These are phyloP conservation scores for Calonectria hawksworthii DNA, from an alignment of 2,329 filamentous ascomycete genomes.

Conservation along the genomic window DNA sequence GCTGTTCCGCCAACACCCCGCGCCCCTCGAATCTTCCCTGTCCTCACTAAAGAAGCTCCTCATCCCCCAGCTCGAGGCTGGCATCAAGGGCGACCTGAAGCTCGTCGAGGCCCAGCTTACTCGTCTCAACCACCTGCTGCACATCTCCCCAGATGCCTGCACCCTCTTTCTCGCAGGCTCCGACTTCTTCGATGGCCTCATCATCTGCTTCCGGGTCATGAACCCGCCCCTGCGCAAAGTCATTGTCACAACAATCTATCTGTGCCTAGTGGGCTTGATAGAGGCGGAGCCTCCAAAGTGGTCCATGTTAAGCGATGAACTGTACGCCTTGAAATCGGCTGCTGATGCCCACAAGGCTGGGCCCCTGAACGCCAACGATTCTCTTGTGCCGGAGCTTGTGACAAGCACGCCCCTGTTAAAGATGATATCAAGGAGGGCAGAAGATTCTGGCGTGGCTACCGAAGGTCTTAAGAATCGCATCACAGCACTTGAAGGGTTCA, in stretches of 20 bases:
- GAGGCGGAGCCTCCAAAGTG: constrained; percentile 77
- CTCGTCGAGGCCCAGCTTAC: constrained; percentile 68
- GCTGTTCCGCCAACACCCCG: constrained; percentile 67
- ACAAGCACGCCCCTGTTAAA: constrained; percentile 83
- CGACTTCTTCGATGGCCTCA: constrained; percentile 86
- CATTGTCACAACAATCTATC: constrained; percentile 80
- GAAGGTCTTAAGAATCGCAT: constrained; percentile 73
- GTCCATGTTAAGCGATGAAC: constrained; percentile 83
- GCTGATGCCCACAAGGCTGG: constrained; percentile 74
- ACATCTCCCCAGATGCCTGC: constrained; percentile 69
- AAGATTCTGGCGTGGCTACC: constrained; percentile 63
- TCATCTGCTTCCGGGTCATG: constrained; percentile 74
- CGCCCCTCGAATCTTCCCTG: constrained; percentile 67
- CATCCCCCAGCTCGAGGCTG: constrained; percentile 73
- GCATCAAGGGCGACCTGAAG: constrained; percentile 67
- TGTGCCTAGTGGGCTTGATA: constrained; percentile 80
- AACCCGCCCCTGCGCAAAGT: constrained; percentile 74
- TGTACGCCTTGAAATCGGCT: constrained; percentile 83
- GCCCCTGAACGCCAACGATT: constrained; percentile 71
- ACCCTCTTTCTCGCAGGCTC: constrained; percentile 83
- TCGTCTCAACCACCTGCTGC: constrained; percentile 74
- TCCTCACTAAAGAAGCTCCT: constrained; percentile 73
- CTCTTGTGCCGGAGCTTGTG: constrained; percentile 85
- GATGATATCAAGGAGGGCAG: constrained; percentile 69
- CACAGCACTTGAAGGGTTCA: constrained; percentile 71